Percentiles rank a stretch among this genome's conserved stretches.
These are phyloP conservation scores for Aurantiochytrium sp. DNA, from an alignment of 108 stramenopile genomes.

Conservation along the genomic window DNA sequence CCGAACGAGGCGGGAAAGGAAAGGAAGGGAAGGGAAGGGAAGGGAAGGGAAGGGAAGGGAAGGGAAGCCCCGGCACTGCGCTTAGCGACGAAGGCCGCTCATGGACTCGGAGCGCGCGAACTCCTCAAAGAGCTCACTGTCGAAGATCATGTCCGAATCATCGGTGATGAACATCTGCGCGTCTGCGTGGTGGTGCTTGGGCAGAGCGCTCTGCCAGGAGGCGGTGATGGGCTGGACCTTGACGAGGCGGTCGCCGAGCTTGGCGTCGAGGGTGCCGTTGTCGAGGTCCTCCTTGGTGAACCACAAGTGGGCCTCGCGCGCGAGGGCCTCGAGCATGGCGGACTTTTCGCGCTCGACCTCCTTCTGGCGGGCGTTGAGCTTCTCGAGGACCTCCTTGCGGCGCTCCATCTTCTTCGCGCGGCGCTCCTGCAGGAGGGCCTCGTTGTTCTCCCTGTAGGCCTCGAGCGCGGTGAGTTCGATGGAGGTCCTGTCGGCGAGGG, in stretches of 20 bases:
- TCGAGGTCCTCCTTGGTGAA: not conserved
- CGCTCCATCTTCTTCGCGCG: not conserved
- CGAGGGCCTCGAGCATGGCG: constrained; percentile 5
- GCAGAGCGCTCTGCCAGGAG: not conserved
- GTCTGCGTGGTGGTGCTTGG: not conserved
- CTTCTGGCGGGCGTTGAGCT: not conserved
- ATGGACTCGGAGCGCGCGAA: not conserved
- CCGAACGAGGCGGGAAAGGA: too few species aligned
- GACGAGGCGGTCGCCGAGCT: not conserved
- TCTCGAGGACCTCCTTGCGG: not conserved
- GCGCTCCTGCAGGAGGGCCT: not conserved
- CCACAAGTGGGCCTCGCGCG: not conserved
- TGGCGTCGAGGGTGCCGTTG: not conserved
- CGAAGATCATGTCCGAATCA: not conserved
- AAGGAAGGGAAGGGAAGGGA: too few species aligned
- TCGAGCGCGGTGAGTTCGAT: not conserved
- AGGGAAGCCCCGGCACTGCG: too few species aligned
- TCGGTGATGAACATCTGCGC: not conserved
- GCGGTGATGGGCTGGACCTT: constrained; percentile 1
- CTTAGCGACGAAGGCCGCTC: not conserved
- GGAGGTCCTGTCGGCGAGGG: not conserved
- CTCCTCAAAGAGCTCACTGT: not conserved
- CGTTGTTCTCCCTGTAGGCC: not conserved
- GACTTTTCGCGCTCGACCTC: not conserved
- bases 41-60: too few species aligned